Evolutionary conservation across 495 filamentous ascomycete species (phyloP).

Genomic region (Elasticomyces elasticus): DNA sequence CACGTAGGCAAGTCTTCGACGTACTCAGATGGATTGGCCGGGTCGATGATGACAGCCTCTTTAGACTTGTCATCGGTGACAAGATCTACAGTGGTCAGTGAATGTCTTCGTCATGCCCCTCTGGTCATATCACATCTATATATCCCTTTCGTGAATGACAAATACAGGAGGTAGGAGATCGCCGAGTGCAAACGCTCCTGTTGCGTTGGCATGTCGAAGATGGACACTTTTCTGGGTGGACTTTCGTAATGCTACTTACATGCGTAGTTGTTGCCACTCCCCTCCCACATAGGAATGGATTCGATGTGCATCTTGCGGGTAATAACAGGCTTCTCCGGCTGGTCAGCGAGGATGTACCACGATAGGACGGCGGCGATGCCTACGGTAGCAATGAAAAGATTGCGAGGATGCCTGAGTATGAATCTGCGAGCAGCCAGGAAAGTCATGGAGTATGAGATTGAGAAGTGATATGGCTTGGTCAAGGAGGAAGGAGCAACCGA

Average conservation of each 20-base stretch:
- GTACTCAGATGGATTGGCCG: constrained; percentile 85
- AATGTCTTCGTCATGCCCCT: too few species aligned
- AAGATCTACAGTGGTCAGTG: too few species aligned
- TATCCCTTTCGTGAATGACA: too few species aligned
- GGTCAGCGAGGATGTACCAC: constrained; percentile 15
- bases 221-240: not conserved
- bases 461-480: not conserved
- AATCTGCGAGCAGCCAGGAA: constrained; percentile 6
- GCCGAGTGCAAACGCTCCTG: too few species aligned
- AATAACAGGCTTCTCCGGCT: constrained; percentile 2
- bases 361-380: constrained; percentile 8
- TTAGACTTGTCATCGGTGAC: constrained; percentile 82
- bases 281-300: constrained; percentile 96
- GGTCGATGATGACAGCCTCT: constrained; percentile 91
- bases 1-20: constrained; percentile 21
- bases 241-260: not conserved
- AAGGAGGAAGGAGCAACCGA: not conserved
- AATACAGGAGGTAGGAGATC: too few species aligned
- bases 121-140: too few species aligned
- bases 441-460: constrained; percentile 7
- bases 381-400: constrained; percentile 8
- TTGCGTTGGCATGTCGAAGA: constrained; percentile 33
- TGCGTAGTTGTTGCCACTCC: not conserved
- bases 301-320: constrained; percentile 78
- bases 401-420: constrained; percentile 5